Evolutionary conservation across 208 protist genomes (phyloP), one percentile per base, ranked within the genome.

Genomic region (Trypanosoma lewisi): DNA sequence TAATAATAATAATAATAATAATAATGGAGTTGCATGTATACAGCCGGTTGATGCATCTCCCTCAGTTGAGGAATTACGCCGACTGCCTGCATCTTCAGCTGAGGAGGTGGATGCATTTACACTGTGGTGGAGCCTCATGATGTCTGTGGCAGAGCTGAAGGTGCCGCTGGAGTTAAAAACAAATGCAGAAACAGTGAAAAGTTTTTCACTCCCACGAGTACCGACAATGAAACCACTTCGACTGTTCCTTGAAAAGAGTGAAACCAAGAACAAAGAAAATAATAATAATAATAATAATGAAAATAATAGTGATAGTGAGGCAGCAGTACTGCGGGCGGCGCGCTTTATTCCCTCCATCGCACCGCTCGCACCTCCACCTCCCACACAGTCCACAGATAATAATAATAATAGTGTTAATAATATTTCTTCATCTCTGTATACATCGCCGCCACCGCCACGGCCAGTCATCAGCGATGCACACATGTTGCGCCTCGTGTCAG

Each of bases 41-140:
- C 6, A 37, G 6, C 41, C 33, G 49, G 19, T 44, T 16, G 58
- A 86, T 51, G 78, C 80, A 12, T 44, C 74, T 0, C 83, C 82
- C 12, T 25, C 74, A n/a, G 67, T 73, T n/a, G 69, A 80, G 25
- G 36, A 65, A 23, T 66, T 89, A 3, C 75, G 82, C 60, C 25
- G 44, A 45, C 60, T 89, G 8, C 70, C 56, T 21, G 28, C 77
- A 61, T 93, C 87, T 8, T 54, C 81, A 2, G 47, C 44, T 5
- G 51, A 59, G 12, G 87, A 85, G 52, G 61, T 89, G 11, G 87
- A 93, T 49, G 65, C 67, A 27, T 93, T 93, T 52, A 50, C 81
- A 30, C 30, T 87, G 33, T 93, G 87, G 83, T 93, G 87, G 83
- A 55, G 67, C 2, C 74, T 68, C 17, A 80, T 80, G 62, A 47